These are phyloP conservation scores for Microsporum ferrugineum DNA, from an alignment of 2,329 filamentous ascomycete genomes.

Conservation along the genomic window DNA sequence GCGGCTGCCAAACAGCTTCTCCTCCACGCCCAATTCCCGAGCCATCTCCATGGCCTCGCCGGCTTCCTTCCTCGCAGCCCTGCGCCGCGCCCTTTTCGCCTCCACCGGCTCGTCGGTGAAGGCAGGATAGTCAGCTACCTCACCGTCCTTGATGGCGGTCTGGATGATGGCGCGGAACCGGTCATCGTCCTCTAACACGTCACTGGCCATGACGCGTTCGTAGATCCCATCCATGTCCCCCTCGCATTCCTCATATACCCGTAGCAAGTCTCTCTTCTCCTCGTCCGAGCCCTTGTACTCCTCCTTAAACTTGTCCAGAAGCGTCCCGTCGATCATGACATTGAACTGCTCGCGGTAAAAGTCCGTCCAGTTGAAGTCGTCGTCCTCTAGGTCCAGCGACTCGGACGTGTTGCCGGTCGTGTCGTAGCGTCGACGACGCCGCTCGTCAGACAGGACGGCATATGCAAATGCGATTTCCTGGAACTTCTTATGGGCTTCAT, in stretches of 20 bases:
- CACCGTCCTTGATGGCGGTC: slow-evolving; percentile 58
- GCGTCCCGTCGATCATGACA: slow-evolving; percentile 60
- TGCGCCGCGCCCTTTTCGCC: slow-evolving; percentile 48
- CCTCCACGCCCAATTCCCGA: slow-evolving; percentile 62
- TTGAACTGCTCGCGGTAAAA: slow-evolving; percentile 81
- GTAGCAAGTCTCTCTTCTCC: slow-evolving; percentile 65
- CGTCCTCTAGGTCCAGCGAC: slow-evolving; percentile 55
- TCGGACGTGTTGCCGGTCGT: slow-evolving; percentile 80
- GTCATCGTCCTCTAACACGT: slow-evolving; percentile 72
- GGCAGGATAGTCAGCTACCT: slow-evolving; percentile 53
- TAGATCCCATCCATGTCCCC: slow-evolving; percentile 72
- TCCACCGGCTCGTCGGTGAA: slow-evolving; percentile 66
- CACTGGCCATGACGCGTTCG: slow-evolving; percentile 73
- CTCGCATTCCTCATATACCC: slow-evolving; percentile 59
- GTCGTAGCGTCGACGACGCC: slow-evolving; percentile 76
- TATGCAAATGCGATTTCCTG: slow-evolving; percentile 90
- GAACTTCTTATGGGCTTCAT: slow-evolving; percentile 66
- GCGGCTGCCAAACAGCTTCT: slow-evolving; percentile 50
- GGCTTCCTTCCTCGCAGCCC: slow-evolving; percentile 54
- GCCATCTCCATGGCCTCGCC: slow-evolving; percentile 63
- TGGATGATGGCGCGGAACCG: slow-evolving; percentile 74
- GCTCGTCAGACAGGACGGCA: slow-evolving; percentile 74
- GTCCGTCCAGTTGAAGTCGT: slow-evolving; percentile 77
- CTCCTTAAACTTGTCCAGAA: slow-evolving; percentile 62
- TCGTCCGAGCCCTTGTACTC: slow-evolving; percentile 80